A percentile compares a stretch with the other conserved stretches of the same genome.
phyloP scores from a whole-genome alignment of 2,329 filamentous ascomycete genomes.

The Dothiorella sarmentorum region DNA sequence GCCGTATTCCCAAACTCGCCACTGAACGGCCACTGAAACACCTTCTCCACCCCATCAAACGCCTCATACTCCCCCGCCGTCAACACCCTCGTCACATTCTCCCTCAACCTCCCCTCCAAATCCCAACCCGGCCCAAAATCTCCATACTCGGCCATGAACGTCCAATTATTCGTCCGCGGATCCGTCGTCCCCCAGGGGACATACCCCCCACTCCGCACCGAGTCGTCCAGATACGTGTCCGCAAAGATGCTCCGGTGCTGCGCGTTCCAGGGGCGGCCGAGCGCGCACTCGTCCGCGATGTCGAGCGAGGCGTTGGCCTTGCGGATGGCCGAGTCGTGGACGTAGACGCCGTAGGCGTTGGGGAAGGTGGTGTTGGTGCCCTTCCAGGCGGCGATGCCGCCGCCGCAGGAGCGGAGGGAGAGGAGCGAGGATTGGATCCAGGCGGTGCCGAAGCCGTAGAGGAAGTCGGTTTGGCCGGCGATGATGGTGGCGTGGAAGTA shows the following conservation, averaged over 20 bases:
- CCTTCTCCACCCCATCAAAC: conserved; percentile 41
- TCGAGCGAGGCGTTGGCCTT: conserved; percentile 52
- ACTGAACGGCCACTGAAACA: conserved; percentile 46
- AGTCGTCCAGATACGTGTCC: conserved; percentile 53
- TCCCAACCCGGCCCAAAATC: conserved; percentile 55
- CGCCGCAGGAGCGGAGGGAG: conserved; percentile 58
- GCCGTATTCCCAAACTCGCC: conserved; percentile 44
- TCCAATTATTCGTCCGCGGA: conserved; percentile 42
- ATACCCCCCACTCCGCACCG: conserved; percentile 54
- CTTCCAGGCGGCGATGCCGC: conserved; percentile 68
- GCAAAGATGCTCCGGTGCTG: conserved; percentile 57
- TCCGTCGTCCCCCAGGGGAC: conserved; percentile 49
- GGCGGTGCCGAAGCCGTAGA: conserved; percentile 65
- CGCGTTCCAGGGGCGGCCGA: conserved; percentile 62
- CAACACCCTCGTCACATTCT: conserved; percentile 48
- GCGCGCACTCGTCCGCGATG: conserved; percentile 49
- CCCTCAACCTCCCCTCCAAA: conserved; percentile 41
- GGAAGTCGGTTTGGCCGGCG: conserved; percentile 65
- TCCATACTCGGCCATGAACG: conserved; percentile 56
- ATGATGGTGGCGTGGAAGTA: conserved; percentile 61
- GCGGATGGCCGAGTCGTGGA: conserved; percentile 53
- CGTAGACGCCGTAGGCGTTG: conserved; percentile 67
- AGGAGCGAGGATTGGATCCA: conserved; percentile 57
- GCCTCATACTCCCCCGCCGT: conserved; percentile 35
- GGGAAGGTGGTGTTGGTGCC: conserved; percentile 62